Conservation (phyloP, 2,329 filamentous ascomycete species). For the Aspergillus ochraceus region DNA sequence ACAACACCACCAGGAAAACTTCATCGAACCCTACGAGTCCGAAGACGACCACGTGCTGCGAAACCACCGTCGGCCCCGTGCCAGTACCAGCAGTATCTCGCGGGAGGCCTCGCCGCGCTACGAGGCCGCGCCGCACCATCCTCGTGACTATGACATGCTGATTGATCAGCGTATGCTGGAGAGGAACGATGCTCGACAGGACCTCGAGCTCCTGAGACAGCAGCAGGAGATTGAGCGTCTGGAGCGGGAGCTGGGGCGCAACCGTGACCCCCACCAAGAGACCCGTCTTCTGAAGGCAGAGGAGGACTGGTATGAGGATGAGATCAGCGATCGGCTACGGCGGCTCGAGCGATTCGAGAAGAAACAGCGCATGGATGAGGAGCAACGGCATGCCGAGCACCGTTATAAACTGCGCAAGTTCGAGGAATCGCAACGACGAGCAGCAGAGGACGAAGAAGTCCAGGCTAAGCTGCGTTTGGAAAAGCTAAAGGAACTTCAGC, state of each 20-base stretch:
- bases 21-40: constrained; percentile 22
- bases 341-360: constrained; percentile 37
- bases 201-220: constrained; percentile 35
- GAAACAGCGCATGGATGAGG: constrained; percentile 41
- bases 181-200: constrained; percentile 34
- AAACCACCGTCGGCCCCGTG: constrained; percentile 19
- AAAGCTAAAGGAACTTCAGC: constrained; percentile 32
- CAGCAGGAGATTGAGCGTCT: constrained; percentile 38
- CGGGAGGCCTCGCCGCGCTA: constrained; percentile 26
- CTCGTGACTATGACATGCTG: constrained; percentile 36
- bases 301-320: constrained; percentile 46
- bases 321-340: constrained; percentile 39
- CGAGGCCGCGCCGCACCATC: constrained; percentile 9
- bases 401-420: constrained; percentile 15
- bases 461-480: constrained; percentile 29
- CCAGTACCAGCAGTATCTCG: constrained; percentile 22
- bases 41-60: constrained; percentile 26
- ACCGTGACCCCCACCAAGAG: constrained; percentile 27
- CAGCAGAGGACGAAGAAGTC: constrained; percentile 33
- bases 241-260: constrained; percentile 33
- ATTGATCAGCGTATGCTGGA: constrained; percentile 37
- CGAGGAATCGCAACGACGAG: constrained; percentile 25
- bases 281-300: constrained; percentile 35
- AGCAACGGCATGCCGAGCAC: constrained; percentile 18
- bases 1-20: constrained; percentile 12